Conservation (phyloP, 2,329 filamentous ascomycete species). For the Neofusicoccum kwambonambiense region DNA sequence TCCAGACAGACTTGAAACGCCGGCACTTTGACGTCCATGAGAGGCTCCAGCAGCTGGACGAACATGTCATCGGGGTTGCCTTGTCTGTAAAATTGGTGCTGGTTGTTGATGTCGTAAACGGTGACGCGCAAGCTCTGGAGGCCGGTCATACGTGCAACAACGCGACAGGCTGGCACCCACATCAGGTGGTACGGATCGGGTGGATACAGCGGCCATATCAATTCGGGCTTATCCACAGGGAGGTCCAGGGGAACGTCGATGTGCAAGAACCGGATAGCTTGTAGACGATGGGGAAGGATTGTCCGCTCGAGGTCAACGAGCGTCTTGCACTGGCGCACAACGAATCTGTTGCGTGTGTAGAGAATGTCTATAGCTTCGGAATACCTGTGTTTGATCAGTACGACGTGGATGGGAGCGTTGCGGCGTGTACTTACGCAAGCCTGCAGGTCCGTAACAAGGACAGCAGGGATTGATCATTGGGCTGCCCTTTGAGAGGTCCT, state of each 20-base stretch:
- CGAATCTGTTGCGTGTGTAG: conserved; percentile 16
- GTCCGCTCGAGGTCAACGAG: conserved; percentile 11
- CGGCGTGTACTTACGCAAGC: not conserved
- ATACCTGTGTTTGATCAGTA: not conserved
- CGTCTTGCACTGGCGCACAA: conserved; percentile 5
- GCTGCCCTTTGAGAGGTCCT: not conserved
- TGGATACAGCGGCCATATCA: not conserved
- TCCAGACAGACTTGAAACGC: not conserved
- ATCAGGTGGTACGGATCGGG: not conserved
- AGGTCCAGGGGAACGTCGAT: not conserved
- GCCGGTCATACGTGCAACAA: not conserved
- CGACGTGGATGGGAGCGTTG: not conserved
- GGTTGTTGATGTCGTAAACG: not conserved
- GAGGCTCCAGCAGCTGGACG: not conserved
- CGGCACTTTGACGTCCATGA: not conserved
- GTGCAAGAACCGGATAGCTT: not conserved
- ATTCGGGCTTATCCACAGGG: not conserved
- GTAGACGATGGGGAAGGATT: conserved; percentile 8
- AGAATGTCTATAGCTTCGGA: conserved; percentile 13
- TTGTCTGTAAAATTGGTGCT: not conserved
- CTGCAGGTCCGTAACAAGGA: not conserved
- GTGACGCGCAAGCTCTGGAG: not conserved
- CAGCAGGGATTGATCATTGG: not conserved
- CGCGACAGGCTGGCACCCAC: not conserved
- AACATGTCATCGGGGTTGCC: not conserved